Conservation (phyloP, 2,329 filamentous ascomycete genomes). For the Fusarium austroafricanum region DNA sequence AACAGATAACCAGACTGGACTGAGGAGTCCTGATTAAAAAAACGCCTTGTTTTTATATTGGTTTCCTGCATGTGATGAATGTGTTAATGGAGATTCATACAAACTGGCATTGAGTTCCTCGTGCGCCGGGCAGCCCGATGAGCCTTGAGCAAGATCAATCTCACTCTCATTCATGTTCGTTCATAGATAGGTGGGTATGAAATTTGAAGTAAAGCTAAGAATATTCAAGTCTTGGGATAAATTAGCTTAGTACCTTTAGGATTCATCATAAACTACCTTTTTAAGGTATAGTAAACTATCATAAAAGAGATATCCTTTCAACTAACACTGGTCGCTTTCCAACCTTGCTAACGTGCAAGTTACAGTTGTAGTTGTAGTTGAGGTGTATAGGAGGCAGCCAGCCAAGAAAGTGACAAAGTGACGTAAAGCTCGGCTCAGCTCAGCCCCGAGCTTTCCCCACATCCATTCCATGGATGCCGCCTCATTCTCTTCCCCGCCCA, state of each 20-base stretch:
- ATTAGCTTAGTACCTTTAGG: not conserved
- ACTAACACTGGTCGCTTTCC: too few relatives aligned
- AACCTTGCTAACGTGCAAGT: too few relatives aligned
- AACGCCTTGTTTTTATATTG: conserved; percentile 44
- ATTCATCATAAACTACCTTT: not conserved
- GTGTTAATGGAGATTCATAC: too few relatives aligned
- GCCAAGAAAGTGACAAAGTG: conserved; percentile 17
- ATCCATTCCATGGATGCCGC: conserved; percentile 30
- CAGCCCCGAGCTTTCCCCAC: conserved; percentile 29
- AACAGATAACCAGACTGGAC: conserved; percentile 51
- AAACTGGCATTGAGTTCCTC: too few relatives aligned
- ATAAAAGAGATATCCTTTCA: not conserved
- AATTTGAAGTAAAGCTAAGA: not conserved
- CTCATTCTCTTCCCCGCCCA: conserved; percentile 39
- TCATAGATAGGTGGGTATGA: too few relatives aligned
- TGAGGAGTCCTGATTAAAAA: conserved; percentile 50
- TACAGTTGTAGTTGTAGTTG: too few relatives aligned
- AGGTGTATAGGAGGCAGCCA: conserved; percentile 26
- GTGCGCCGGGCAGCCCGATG: too few relatives aligned
- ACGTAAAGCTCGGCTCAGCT: conserved; percentile 13
- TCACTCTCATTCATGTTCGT: too few relatives aligned
- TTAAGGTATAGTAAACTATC: too few relatives aligned
- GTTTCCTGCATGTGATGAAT: too few relatives aligned
- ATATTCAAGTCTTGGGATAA: not conserved
- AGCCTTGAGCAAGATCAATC: not conserved